Base-by-base conservation (phyloP, 495 filamentous ascomycete species). In the Talaromyces liani region DNA sequence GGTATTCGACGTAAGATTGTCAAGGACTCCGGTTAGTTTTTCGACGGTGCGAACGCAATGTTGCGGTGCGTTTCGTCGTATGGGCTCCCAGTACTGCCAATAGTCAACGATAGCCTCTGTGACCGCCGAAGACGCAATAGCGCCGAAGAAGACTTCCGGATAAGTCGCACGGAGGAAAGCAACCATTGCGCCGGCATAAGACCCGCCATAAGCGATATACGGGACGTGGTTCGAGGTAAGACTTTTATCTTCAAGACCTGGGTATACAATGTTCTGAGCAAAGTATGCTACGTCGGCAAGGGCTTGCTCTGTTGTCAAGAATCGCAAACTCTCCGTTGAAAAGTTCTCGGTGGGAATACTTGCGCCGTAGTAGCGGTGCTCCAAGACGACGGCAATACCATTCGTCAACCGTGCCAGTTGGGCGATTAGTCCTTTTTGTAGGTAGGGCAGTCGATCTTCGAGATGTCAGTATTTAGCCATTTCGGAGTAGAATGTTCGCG, bases 301-400 rank as follows among this genome's bases (percentile, higher is more conserved):
- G 0, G 88, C 84, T 66, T 92, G 89, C 58, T 91, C 87, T 6
- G 88, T 92, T 1, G 87, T 86, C 68, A 92, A 77, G 75, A 91
- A 91, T 1, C 88, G 84, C 64, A 92, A 71, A 67, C 78, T 90
- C 67, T 85, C 76, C 0, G 82, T 86, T 57, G 83, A 85, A 53
- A 90, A 74, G 69, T 88, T 77, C 7, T 73, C 64, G 0, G 76
- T 77, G 0, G 87, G 87, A 60, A 83, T 82, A 69, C 85, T 88
- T 20, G 69, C 75, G 6, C 88, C 88, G 63, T 90, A 91, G 76
- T 90, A 91, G 25, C 88, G 81, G 66, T 91, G 89, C 73, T 92
- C 89, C 16, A 91, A 77, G 61, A 92, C 82, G 29, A 92, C 88
- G 1, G 84, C 87, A n/a, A 92, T 72, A 0, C 89, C 89, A 61